Percentiles rank a stretch among this genome's conserved stretches.
Evolutionary conservation across 1,284 basidiomycete species (phyloP).

Genomic region (Coniophora puteana): DNA sequence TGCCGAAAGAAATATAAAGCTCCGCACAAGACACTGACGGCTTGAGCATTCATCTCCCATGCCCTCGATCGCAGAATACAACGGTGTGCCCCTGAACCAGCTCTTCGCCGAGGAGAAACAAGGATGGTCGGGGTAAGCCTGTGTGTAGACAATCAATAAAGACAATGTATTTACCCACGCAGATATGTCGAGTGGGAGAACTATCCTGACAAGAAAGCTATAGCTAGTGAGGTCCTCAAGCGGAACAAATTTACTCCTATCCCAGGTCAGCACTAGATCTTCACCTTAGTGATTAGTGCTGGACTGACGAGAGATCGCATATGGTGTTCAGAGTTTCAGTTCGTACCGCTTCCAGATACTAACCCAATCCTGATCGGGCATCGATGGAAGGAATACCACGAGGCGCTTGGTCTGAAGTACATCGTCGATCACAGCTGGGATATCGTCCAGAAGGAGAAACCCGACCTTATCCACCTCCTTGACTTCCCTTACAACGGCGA

Average conservation of each 20-base stretch:
- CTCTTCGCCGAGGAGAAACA: conserved; percentile 9
- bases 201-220: conserved; percentile 39
- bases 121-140: conserved; percentile 10
- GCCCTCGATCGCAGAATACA: background rate
- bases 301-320: background rate
- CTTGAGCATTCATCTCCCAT: background rate
- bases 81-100: conserved; percentile 6
- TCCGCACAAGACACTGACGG: no score
- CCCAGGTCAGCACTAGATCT: conserved; percentile 30
- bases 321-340: conserved; percentile 40
- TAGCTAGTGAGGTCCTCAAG: conserved; percentile 37
- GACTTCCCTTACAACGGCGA: conserved; percentile 55
- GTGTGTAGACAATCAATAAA: background rate
- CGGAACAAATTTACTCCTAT: conserved; percentile 38
- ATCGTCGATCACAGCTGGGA: conserved; percentile 53
- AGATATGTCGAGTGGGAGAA: conserved; percentile 50
- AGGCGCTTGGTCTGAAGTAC: conserved; percentile 41
- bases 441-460: conserved; percentile 49
- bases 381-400: conserved; percentile 55
- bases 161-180: conserved; percentile 1
- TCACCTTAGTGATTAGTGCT: conserved; percentile 1
- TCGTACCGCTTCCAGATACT: conserved; percentile 45
- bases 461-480: conserved; percentile 48
- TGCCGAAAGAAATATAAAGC: no score
- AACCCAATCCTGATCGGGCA: conserved; percentile 49